phyloP scores from a whole-genome alignment of 495 filamentous ascomycete genomes.

The Penicillium cinerascens region DNA sequence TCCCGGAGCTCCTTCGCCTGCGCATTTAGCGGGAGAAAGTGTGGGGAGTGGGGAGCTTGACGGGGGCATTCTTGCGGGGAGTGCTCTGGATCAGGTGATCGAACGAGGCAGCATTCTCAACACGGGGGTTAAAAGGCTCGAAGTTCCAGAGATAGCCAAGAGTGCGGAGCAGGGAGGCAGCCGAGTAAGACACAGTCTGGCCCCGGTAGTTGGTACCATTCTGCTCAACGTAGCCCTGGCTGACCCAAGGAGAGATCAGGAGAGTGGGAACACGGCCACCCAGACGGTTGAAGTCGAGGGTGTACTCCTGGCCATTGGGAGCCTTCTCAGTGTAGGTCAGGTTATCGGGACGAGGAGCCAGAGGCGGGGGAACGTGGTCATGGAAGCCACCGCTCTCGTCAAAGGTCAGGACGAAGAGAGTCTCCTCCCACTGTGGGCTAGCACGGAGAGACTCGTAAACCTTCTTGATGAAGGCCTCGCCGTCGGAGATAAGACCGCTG shows the following conservation, averaged over 20 bases:
- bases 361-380: constrained; percentile 47
- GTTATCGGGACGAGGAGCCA: constrained; percentile 36
- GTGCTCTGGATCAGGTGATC: constrained; percentile 33
- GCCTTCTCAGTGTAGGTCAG: constrained; percentile 44
- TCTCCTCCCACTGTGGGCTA: constrained; percentile 44
- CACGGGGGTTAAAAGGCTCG: constrained; percentile 40
- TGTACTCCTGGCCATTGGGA: constrained; percentile 38
- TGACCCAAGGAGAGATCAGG: constrained; percentile 48
- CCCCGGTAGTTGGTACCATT: constrained; percentile 35
- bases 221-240: constrained; percentile 42
- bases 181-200: constrained; percentile 34
- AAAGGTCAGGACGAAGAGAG: constrained; percentile 49
- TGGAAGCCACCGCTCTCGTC: constrained; percentile 51
- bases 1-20: too few relatives aligned
- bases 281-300: constrained; percentile 46
- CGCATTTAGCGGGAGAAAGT: too few relatives aligned
- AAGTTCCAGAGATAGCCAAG: constrained; percentile 47
- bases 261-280: constrained; percentile 50
- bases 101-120: constrained; percentile 38
- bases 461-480: constrained; percentile 47
- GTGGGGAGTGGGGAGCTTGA: too few relatives aligned
- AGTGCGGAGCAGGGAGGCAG: constrained; percentile 37
- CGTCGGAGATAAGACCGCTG: constrained; percentile 41
- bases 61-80: too few relatives aligned
- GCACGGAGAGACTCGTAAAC: constrained; percentile 49